Conservation (phyloP, 2,329 filamentous ascomycete species). For the Diplodia intermedia region DNA sequence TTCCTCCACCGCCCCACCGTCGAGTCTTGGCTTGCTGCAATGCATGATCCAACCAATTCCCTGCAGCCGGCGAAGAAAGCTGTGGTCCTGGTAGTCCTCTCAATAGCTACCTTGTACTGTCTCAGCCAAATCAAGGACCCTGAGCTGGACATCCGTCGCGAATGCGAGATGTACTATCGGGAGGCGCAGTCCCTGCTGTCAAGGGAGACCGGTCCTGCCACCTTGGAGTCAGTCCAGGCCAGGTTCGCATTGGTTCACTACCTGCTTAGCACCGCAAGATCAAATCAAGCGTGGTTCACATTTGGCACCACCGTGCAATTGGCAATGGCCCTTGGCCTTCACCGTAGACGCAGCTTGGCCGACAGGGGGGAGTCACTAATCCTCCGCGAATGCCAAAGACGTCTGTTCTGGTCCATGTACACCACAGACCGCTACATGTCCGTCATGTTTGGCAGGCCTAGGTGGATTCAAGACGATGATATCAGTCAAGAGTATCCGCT, state of each 20-base stretch:
- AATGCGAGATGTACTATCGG: conserved; percentile 55
- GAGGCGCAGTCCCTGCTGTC: conserved; percentile 54
- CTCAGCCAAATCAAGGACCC: conserved; percentile 8
- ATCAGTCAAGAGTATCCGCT: conserved; percentile 68
- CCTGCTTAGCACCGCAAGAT: conserved; percentile 63
- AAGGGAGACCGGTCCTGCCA: conserved; percentile 61
- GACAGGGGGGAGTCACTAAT: conserved; percentile 38
- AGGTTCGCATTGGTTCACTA: conserved; percentile 65
- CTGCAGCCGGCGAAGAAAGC: conserved; percentile 47
- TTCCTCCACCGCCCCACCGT: conserved; percentile 64
- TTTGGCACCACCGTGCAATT: conserved; percentile 66
- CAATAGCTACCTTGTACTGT: conserved; percentile 53
- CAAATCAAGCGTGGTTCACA: conserved; percentile 67
- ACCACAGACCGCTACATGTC: conserved; percentile 68
- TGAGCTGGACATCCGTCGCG: conserved; percentile 38
- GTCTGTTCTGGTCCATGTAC: conserved; percentile 70
- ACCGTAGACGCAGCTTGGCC: conserved; percentile 28
- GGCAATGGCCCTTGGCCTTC: conserved; percentile 51
- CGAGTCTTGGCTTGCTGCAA: conserved; percentile 52
- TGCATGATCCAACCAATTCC: conserved; percentile 40
- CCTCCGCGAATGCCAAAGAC: conserved; percentile 60
- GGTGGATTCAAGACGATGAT: conserved; percentile 68
- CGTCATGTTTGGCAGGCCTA: conserved; percentile 67
- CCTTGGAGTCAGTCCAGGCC: conserved; percentile 64
- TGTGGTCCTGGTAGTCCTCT: conserved; percentile 47